Conservation (phyloP, 2,329 filamentous ascomycete species). For the Teratosphaeria viscida region DNA sequence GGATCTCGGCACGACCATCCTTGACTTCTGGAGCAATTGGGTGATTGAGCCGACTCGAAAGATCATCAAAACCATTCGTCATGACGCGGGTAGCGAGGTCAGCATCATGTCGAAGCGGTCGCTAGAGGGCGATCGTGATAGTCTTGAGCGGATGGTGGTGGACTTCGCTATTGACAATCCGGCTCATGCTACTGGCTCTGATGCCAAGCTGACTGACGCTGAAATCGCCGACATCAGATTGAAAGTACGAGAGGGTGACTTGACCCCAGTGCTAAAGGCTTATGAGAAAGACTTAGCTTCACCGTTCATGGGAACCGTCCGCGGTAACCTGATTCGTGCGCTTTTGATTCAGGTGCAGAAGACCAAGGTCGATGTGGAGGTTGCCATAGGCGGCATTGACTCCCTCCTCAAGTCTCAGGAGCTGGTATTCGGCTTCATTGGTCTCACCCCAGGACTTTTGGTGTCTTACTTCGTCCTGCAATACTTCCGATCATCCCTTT, state of each 20-base stretch:
- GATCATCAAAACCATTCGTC: constrained; percentile 81
- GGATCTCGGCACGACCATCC: constrained; percentile 65
- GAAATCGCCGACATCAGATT: constrained; percentile 65
- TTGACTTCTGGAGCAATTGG: constrained; percentile 96
- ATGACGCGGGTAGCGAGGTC: constrained; percentile 85
- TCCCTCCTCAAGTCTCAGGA: constrained; percentile 91
- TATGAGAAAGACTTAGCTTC: constrained; percentile 81
- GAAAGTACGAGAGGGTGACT: constrained; percentile 81
- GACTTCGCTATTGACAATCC: constrained; percentile 86
- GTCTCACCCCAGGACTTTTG: constrained; percentile 83
- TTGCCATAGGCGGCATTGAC: constrained; percentile 93
- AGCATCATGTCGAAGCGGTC: constrained; percentile 94
- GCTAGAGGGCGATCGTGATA: constrained; percentile 78
- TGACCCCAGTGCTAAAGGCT: constrained; percentile 81
- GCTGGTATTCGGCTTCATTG: constrained; percentile 94
- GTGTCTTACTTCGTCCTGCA: constrained; percentile 65
- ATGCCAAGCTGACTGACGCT: constrained; percentile 44
- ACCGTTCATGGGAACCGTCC: constrained; percentile 71
- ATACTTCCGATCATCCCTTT: constrained; percentile 62
- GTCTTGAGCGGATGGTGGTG: constrained; percentile 93
- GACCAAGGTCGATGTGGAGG: constrained; percentile 95
- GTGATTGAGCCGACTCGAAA: constrained; percentile 75
- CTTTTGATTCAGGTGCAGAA: constrained; percentile 96
- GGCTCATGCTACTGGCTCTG: constrained; percentile 41
- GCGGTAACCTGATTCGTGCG: constrained; percentile 78